These are phyloP conservation scores for Cystobasidiopsis lactophilus DNA, from an alignment of 768 basidiomycete species.

Conservation along the genomic window DNA sequence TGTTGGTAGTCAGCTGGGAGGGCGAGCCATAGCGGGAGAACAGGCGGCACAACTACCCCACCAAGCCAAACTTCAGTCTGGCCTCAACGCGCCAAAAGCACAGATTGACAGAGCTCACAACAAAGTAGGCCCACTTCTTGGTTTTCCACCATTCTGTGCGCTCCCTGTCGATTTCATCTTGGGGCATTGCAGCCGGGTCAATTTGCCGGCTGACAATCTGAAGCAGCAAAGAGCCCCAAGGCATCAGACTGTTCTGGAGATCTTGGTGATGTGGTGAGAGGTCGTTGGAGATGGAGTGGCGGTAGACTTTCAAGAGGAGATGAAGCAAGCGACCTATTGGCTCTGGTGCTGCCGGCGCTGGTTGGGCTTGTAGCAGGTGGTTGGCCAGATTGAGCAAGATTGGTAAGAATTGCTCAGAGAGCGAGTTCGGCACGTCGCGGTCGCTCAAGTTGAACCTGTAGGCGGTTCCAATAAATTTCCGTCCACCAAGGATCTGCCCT, in stretches of 20 bases:
- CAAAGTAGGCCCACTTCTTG: conserved; percentile 83
- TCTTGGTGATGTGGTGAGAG: conserved; percentile 50
- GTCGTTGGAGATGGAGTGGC: conserved; percentile 51
- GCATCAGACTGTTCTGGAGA: conserved; percentile 46
- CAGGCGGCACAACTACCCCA: conserved; percentile 3
- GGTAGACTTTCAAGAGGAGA: conserved; percentile 69
- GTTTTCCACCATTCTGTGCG: conserved; percentile 69
- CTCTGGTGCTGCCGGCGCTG: conserved; percentile 30
- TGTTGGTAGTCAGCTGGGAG: conserved; percentile 51
- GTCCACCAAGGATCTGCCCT: too few relatives aligned
- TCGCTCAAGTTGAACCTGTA: conserved; percentile 14
- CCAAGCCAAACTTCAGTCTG: background rate
- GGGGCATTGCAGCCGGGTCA: conserved; percentile 1
- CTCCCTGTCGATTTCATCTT: conserved; percentile 15
- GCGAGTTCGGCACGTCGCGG: conserved; percentile 15
- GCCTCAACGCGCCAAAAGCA: conserved; percentile 36
- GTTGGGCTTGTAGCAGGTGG: conserved; percentile 39
- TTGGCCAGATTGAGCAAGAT: conserved; percentile 51
- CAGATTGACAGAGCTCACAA: conserved; percentile 52
- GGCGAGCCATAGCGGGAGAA: conserved; percentile 54
- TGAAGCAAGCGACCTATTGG: conserved; percentile 53
- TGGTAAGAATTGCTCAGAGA: conserved; percentile 48
- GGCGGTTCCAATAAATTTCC: background rate
- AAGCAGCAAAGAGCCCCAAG: conserved; percentile 65
- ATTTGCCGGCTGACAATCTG: conserved; percentile 34